Evolutionary conservation across 495 filamentous ascomycete genomes (phyloP), one percentile per base, ranked within the genome.

Genomic region (Penicillium atrosanguineum): DNA sequence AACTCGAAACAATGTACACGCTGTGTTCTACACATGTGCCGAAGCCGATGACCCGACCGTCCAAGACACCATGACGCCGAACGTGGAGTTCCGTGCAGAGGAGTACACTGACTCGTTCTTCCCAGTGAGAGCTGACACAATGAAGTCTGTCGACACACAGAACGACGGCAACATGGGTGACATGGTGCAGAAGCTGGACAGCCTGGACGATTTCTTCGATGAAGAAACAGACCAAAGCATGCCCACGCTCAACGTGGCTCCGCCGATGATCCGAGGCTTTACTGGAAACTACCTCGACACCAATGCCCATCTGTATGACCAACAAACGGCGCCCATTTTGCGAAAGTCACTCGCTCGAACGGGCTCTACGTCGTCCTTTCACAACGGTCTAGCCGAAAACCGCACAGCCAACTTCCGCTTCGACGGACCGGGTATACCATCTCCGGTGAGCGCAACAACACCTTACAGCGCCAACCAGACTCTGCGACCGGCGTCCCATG

Each of bases 161-260:
- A 87, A 90, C 11, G 82, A 81, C 54, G 81, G 83, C 31, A 88
- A 91, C 64, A 87, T 89, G 52, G 87, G 87, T 38, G 91, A 96
- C 56, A 82, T 97, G 18, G 87, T 94, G 21, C 83, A 90, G 62
- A 95, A 95, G 63, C 79, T 99, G 0, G 90, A 96, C 60, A 94
- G 89, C 59, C 67, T 98, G 11, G 94, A 98, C 61, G 92, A 96
- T 62, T 97, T 97, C 75, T 96, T 96, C 61, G 91, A 95, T 51
- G 84, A 83, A 23, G 84, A 83, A 23, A 75, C 76, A 15, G 74
- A 83, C 41, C 62, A 77, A 26, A 78, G 71, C 53, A 75, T 71
- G 48, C 79, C 82, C 7, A 75, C 79, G 3, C 42, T 75, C 23
- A 62, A 67, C 43, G 56, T 72, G 7, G 67, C 73, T 8, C 67